A percentile compares a stretch with the other conserved stretches of the same genome.
phyloP scores from a whole-genome alignment of 345 rosid genomes.

The Raphanus sativus region DNA sequence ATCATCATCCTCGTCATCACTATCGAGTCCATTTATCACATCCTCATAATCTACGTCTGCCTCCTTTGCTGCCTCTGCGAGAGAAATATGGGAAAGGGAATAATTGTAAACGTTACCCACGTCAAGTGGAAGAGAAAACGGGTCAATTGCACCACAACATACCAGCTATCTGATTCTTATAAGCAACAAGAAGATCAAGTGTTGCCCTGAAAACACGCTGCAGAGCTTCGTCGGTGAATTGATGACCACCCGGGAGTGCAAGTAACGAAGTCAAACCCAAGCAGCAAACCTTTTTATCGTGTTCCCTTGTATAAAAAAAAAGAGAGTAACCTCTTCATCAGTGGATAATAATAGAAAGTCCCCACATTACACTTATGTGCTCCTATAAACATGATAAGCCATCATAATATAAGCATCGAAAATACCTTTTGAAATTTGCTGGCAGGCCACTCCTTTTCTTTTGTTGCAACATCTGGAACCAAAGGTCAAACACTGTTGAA shows the following conservation, averaged over 20 bases:
- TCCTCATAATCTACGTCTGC: slow-evolving; percentile 81
- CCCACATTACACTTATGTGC: not conserved
- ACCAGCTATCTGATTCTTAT: slow-evolving; percentile 98
- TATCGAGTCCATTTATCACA: slow-evolving; percentile 90
- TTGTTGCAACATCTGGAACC: slow-evolving; percentile 98
- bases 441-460: slow-evolving; percentile 75
- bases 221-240: slow-evolving; percentile 84
- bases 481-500: slow-evolving; percentile 71
- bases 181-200: slow-evolving; percentile 88
- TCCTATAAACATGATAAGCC: not conserved
- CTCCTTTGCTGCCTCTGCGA: slow-evolving; percentile 82
- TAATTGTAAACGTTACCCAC: slow-evolving; percentile 6
- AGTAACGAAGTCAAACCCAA: slow-evolving; percentile 90
- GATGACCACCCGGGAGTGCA: slow-evolving; percentile 82
- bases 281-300: slow-evolving; percentile 96
- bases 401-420: not conserved
- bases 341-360: not conserved
- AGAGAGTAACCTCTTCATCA: slow-evolving; percentile 1
- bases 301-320: slow-evolving; percentile 59
- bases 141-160: not conserved
- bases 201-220: slow-evolving; percentile 79
- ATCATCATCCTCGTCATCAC: slow-evolving; percentile 83
- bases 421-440: slow-evolving; percentile 81
- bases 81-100: slow-evolving; percentile 3
- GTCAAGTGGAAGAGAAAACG: not conserved